Evolutionary conservation across 1,284 basidiomycete species (phyloP).

Genomic region (Blastosporella zonata): DNA sequence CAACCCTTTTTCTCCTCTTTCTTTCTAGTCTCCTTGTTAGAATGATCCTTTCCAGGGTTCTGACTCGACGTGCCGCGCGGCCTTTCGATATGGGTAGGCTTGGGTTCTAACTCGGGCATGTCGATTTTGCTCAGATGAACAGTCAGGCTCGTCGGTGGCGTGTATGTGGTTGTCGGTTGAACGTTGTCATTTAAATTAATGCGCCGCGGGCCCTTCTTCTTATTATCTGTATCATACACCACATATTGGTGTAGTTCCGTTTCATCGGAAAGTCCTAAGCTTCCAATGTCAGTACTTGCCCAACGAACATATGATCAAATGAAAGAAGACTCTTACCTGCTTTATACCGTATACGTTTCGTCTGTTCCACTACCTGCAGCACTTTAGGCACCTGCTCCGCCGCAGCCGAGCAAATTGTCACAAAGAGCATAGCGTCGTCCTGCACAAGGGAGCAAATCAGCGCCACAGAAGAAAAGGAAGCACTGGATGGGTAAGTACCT

Average conservation of each 20-base stretch:
- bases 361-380: slow-evolving; percentile 74
- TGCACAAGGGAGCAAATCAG: slow-evolving; percentile 25
- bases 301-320: neutral
- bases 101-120: slow-evolving; percentile 76
- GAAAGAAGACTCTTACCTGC: slow-evolving; percentile 41
- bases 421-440: slow-evolving; percentile 79
- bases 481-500: slow-evolving; percentile 35
- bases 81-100: slow-evolving; percentile 29
- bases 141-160: slow-evolving; percentile 61
- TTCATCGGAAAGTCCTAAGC: slow-evolving; percentile 49
- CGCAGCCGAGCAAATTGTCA: slow-evolving; percentile 67
- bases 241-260: slow-evolving; percentile 78
- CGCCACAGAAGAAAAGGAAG: neutral
- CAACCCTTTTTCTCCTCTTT: slow-evolving; percentile 41
- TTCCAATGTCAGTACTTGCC: slow-evolving; percentile 2
- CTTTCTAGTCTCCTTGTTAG: slow-evolving; percentile 24
- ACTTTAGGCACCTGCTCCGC: slow-evolving; percentile 71
- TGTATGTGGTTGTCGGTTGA: slow-evolving; percentile 49
- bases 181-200: slow-evolving; percentile 61
- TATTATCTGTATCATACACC: slow-evolving; percentile 53
- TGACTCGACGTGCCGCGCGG: slow-evolving; percentile 19
- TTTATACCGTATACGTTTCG: slow-evolving; percentile 71
- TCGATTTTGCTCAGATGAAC: slow-evolving; percentile 80
- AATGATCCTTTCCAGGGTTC: slow-evolving; percentile 25
- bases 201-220: slow-evolving; percentile 54